phyloP scores from a whole-genome alignment of 139 green algal species.

The Helicosporidium sp. region DNA sequence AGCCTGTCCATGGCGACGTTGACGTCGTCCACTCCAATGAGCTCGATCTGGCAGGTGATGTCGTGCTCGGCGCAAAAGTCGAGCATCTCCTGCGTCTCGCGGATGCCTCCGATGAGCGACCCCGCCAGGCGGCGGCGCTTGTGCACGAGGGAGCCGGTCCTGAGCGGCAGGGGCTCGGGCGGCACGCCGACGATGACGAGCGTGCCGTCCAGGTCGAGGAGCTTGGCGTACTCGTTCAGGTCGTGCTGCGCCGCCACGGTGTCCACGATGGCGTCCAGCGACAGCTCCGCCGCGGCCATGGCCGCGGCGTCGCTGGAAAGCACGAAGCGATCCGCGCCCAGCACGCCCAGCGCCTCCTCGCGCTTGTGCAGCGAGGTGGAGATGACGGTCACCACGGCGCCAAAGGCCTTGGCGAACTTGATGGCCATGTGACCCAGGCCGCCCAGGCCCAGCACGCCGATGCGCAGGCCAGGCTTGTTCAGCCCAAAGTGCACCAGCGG shows the following conservation, averaged over 20 bases:
- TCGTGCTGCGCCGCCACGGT: slow-evolving; percentile 53
- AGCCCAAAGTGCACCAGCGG: slow-evolving; percentile 47
- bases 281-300: slow-evolving; percentile 26
- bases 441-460: slow-evolving; percentile 53
- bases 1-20: slow-evolving; percentile 45
- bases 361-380: slow-evolving; percentile 41
- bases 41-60: slow-evolving; percentile 28
- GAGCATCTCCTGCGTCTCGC: slow-evolving; percentile 57
- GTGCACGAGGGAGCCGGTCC: slow-evolving; percentile 2
- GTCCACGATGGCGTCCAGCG: slow-evolving; percentile 67
- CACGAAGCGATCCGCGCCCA: slow-evolving; percentile 44
- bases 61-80: slow-evolving; percentile 50
- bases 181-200: slow-evolving; percentile 28
- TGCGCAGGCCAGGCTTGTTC: slow-evolving; percentile 46
- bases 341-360: slow-evolving; percentile 35
- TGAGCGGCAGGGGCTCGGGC: slow-evolving; percentile 10
- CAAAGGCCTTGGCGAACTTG: slow-evolving; percentile 52
- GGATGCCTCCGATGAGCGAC: slow-evolving; percentile 43
- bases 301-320: slow-evolving; percentile 32
- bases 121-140: slow-evolving; percentile 19
- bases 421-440: slow-evolving; percentile 33
- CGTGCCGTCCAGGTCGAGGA: slow-evolving; percentile 24
- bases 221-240: slow-evolving; percentile 18
- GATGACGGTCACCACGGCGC: slow-evolving; percentile 45
- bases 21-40: slow-evolving; percentile 17